Evolutionary conservation across 2,329 filamentous ascomycete genomes (phyloP).

Genomic region (Fusarium tricinctum): DNA sequence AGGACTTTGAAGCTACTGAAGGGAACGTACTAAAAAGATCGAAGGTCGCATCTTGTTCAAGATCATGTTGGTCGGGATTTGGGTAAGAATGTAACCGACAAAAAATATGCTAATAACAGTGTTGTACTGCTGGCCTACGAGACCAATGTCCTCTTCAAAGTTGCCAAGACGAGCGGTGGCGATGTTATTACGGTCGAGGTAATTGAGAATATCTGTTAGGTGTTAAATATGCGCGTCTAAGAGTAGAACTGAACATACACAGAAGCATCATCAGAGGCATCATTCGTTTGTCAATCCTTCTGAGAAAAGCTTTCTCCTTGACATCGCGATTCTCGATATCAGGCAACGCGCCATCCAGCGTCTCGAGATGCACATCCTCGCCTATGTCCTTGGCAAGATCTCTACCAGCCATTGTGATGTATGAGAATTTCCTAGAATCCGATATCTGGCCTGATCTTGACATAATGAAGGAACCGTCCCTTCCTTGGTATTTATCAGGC

Average conservation of each 20-base stretch:
- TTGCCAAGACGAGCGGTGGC: constrained; percentile 28
- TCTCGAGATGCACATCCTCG: constrained; percentile 13
- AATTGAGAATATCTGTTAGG: constrained; percentile 11
- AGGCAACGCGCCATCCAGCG: neutral
- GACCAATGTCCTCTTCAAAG: constrained; percentile 25
- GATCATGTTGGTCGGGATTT: constrained; percentile 65
- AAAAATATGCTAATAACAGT: constrained; percentile 63
- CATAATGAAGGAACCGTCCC: fast-evolving
- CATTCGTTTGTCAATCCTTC: constrained; percentile 27
- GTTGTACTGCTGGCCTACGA: constrained; percentile 27
- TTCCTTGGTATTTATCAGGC: neutral
- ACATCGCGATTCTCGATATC: constrained; percentile 5
- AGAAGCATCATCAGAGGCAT: constrained; percentile 30
- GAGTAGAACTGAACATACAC: neutral
- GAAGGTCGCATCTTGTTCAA: constrained; percentile 65
- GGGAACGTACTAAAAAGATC: constrained; percentile 55
- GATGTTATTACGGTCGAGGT: constrained; percentile 31
- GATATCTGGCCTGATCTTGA: no score
- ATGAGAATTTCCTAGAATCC: no score
- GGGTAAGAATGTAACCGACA: constrained; percentile 65
- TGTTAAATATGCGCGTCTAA: neutral
- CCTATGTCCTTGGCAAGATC: constrained; percentile 9
- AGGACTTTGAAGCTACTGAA: neutral
- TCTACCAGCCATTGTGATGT: neutral
- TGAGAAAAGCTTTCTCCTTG: constrained; percentile 11